A percentile compares a stretch with the other conserved stretches of the same genome.
These are phyloP conservation scores for Raphanus raphanistrum DNA, from an alignment of 345 rosid genomes.

Conservation along the genomic window DNA sequence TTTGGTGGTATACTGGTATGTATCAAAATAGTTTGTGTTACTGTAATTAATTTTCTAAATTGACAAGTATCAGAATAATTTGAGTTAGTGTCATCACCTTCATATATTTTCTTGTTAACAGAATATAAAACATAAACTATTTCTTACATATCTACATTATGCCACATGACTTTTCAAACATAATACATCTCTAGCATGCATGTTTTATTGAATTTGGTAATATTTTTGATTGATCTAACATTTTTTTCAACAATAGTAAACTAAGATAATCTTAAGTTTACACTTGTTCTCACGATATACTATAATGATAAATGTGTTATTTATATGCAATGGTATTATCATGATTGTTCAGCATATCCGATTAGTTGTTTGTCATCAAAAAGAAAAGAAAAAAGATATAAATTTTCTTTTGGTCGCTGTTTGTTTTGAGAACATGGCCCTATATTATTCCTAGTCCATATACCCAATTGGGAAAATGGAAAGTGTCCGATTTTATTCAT, in stretches of 20 bases:
- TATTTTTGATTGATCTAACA: not conserved
- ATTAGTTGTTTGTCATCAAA: conserved; percentile 1
- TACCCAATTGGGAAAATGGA: conserved; percentile 63
- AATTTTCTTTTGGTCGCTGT: conserved; percentile 5
- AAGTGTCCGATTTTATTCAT: conserved; percentile 26
- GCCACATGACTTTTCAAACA: not conserved
- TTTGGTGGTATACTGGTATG: not conserved
- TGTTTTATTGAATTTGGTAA: not conserved
- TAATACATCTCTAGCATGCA: not conserved
- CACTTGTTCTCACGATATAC: not conserved
- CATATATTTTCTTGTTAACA: not conserved
- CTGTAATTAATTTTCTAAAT: not conserved
- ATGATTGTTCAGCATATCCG: conserved; percentile 1
- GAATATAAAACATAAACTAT: not conserved
- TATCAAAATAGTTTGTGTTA: not conserved
- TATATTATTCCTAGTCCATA: conserved; percentile 53
- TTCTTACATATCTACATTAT: not conserved
- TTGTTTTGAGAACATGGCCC: conserved; percentile 19
- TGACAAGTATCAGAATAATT: not conserved
- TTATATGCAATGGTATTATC: not conserved
- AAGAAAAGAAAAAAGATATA: not conserved
- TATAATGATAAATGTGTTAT: not conserved
- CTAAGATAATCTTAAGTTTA: not conserved
- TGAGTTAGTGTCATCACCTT: not conserved
- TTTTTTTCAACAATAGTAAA: not conserved